Base-by-base conservation (phyloP, 768 basidiomycete species). In the Cystobasidium ongulense region DNA sequence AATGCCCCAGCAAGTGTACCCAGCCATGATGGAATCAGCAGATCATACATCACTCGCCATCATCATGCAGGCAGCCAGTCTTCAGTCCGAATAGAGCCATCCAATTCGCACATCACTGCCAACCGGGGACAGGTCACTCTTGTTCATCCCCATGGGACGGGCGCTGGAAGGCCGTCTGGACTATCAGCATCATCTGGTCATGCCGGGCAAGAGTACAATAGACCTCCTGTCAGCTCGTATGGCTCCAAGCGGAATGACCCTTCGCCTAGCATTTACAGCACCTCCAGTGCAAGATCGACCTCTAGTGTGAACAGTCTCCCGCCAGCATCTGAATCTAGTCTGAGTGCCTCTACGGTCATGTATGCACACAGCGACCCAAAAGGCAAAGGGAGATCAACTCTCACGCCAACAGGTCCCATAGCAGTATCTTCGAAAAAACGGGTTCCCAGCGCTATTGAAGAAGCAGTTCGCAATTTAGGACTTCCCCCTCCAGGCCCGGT, bases 401-500 rank as follows among this genome's bases (percentile, higher is more conserved):
- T 27, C 23, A 59, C 11, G 4, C 5, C 25, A 29, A 27, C 57
- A 15, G 4, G 13, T 17, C 57, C 11, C 29, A 27, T 59, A 2
- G 57, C 57, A 5, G 25, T 59, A 2, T 27, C 5, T 23, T 59
- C 57, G 5, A 59, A 27, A 13, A 59, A 59, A 23, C 57, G 57
- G 11, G 57, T 59, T 13, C 57, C 57, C 4, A 59, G 13, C 11
- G 57, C 35, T 3, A 64, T 64, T 10, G 63, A 38, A 41, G 63
- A 64, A 46, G 63, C 63, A n/a, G 63, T 64, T 27, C 63, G 63
- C 1, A 64, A 39, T 18, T 15, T 46, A 13, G 63, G 63, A 1
- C 38, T 64, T 2, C 31, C 63, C 17, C 63, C 63, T 3, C 63
- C 63, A 4, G 17, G 2, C 15, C 39, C 63, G 41, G 57, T 59